Conservation (phyloP, 2,329 filamentous ascomycete species). For the Mycosphaerella arachidis region DNA sequence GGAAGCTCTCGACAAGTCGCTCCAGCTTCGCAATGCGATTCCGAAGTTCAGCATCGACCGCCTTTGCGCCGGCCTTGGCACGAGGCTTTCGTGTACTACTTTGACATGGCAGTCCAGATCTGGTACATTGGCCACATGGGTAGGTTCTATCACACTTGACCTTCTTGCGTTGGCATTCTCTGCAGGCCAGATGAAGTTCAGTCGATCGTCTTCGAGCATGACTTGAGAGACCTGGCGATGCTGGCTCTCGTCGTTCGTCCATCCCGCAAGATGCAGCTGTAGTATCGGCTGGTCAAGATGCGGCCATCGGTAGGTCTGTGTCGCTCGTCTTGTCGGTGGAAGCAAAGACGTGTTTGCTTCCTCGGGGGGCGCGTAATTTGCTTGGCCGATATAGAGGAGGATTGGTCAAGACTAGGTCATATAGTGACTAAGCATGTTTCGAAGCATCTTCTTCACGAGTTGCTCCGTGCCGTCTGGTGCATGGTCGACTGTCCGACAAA, state of each 20-base stretch:
- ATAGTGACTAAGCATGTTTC: background rate
- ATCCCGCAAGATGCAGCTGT: background rate
- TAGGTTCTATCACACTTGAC: constrained; percentile 21
- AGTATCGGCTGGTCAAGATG: background rate
- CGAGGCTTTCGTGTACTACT: constrained; percentile 19
- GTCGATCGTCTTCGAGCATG: background rate
- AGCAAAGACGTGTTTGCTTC: background rate
- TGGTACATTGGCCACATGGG: constrained; percentile 19
- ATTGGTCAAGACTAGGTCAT: background rate
- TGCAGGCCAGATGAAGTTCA: constrained; percentile 14
- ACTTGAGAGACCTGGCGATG: background rate
- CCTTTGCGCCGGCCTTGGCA: constrained; percentile 19
- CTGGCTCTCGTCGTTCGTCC: background rate
- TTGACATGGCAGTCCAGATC: constrained; percentile 14
- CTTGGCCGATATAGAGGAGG: background rate
- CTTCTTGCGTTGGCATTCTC: constrained; percentile 22
- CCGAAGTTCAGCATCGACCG: constrained; percentile 20
- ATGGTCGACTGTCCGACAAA: background rate
- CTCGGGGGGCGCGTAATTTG: background rate
- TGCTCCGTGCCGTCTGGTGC: background rate
- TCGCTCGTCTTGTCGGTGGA: background rate
- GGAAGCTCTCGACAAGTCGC: constrained; percentile 20
- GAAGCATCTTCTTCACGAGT: background rate
- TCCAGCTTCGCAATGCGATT: constrained; percentile 22
- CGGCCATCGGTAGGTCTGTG: background rate